A percentile compares a stretch with the other conserved stretches of the same genome.
Conservation (phyloP, 768 basidiomycete genomes). For the Mycena sanguinolenta region DNA sequence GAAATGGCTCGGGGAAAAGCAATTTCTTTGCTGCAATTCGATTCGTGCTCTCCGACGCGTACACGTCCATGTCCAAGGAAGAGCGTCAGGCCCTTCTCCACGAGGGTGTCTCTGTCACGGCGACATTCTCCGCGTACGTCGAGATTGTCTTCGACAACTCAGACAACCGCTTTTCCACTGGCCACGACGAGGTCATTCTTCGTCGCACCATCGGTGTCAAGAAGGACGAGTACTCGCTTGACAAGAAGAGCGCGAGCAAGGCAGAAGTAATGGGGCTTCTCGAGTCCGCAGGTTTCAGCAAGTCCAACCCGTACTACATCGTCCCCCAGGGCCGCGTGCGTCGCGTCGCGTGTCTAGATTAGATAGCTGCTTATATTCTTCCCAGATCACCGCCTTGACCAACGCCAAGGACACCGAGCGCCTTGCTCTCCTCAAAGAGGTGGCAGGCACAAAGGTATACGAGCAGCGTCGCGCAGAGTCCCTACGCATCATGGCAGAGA, state of each 20-base stretch:
- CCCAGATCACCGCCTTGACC: conserved; percentile 93
- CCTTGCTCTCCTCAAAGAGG: conserved; percentile 94
- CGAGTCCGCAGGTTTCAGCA: conserved; percentile 97
- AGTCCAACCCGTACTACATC: conserved; percentile 99
- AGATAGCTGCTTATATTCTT: background rate
- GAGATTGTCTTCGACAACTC: conserved; percentile 97
- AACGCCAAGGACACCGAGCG: conserved; percentile 98
- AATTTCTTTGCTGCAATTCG: conserved; percentile 99
- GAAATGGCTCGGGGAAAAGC: conserved; percentile 98
- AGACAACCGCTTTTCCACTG: conserved; percentile 94
- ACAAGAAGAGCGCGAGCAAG: conserved; percentile 95
- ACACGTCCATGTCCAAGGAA: conserved; percentile 94
- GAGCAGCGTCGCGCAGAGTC: conserved; percentile 94
- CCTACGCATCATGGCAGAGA: conserved; percentile 96
- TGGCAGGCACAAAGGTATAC: conserved; percentile 98
- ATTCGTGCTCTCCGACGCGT: conserved; percentile 97
- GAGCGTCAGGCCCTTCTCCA: conserved; percentile 95
- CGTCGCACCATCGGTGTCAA: conserved; percentile 96
- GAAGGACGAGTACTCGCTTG: conserved; percentile 98
- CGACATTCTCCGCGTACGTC: conserved; percentile 92
- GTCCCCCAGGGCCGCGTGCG: conserved; percentile 96
- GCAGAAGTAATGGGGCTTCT: conserved; percentile 98
- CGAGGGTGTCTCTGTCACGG: conserved; percentile 89
- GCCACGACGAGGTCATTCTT: conserved; percentile 87
- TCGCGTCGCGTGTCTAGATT: conserved; percentile 32